Evolutionary conservation across 108 stramenopile genomes (phyloP).

Genomic region (Nannochloropsis oceanica): DNA sequence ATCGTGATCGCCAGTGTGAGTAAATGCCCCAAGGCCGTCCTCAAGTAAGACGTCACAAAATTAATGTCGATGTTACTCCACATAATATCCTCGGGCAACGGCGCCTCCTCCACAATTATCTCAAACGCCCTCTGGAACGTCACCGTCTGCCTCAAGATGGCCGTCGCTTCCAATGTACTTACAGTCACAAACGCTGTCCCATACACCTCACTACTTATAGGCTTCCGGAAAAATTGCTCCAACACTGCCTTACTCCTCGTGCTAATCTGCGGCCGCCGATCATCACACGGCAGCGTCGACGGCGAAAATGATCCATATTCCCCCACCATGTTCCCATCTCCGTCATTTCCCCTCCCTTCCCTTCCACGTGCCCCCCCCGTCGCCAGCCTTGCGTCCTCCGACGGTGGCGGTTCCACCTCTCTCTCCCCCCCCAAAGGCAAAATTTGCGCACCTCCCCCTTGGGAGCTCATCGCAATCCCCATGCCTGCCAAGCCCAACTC

Average conservation of each 20-base stretch:
- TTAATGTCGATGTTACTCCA: slow-evolving; percentile 5
- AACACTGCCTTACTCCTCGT: neutral
- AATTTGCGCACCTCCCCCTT: neutral
- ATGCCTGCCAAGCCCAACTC: neutral
- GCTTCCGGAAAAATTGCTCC: neutral
- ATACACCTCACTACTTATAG: neutral
- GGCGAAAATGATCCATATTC: neutral
- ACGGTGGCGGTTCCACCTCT: neutral
- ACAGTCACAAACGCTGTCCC: slow-evolving; percentile 12
- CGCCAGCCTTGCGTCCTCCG: neutral
- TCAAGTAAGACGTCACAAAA: neutral
- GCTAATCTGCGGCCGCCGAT: neutral
- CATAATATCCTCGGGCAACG: neutral
- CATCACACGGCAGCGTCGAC: neutral
- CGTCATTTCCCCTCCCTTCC: neutral
- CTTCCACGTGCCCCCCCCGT: neutral
- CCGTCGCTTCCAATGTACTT: slow-evolving; percentile 1
- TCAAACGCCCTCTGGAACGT: neutral
- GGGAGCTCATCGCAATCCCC: neutral
- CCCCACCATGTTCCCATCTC: neutral
- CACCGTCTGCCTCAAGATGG: neutral
- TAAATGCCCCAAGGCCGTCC: neutral
- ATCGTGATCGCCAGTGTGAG: neutral
- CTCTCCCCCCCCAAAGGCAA: neutral
- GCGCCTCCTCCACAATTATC: neutral